These are phyloP conservation scores for Pseudopithomyces chartarum DNA, from an alignment of 2,329 filamentous ascomycete species.

Conservation along the genomic window DNA sequence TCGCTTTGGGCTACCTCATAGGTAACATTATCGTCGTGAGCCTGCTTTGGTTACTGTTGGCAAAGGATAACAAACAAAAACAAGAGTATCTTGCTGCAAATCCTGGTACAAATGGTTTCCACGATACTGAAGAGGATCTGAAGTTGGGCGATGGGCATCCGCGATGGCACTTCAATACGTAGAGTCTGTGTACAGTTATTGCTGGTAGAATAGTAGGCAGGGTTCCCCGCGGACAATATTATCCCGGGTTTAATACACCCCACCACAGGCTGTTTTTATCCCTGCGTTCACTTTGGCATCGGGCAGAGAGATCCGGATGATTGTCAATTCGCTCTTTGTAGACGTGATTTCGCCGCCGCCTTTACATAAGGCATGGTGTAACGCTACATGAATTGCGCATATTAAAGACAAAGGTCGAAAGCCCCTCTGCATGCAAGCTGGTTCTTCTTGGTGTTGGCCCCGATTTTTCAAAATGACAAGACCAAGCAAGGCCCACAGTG, in stretches of 20 bases:
- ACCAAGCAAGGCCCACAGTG: neutral
- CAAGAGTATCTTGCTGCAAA: conserved; percentile 25
- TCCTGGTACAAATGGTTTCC: conserved; percentile 34
- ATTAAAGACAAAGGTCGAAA: too few species aligned
- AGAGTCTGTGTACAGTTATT: neutral
- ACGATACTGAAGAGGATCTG: conserved; percentile 38
- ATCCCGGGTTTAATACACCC: conserved; percentile 5
- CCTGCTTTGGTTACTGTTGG: conserved; percentile 35
- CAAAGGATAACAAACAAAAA: conserved; percentile 39
- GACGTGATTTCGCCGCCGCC: neutral
- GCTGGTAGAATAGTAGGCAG: neutral
- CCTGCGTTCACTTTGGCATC: conserved; percentile 7
- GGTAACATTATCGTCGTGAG: conserved; percentile 40
- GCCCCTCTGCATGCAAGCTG: neutral
- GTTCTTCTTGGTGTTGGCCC: neutral
- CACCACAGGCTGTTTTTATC: conserved; percentile 6
- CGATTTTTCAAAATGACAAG: conserved; percentile 4
- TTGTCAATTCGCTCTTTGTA: neutral
- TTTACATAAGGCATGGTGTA: neutral
- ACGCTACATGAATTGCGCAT: neutral
- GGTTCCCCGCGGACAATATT: conserved; percentile 14
- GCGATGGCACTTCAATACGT: conserved; percentile 42
- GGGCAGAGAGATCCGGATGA: neutral
- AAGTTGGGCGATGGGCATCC: conserved; percentile 41
- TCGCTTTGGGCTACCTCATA: conserved; percentile 42